Evolutionary conservation across 106 monocot genomes (phyloP).

Genomic region (Narthecium ossifragum): DNA sequence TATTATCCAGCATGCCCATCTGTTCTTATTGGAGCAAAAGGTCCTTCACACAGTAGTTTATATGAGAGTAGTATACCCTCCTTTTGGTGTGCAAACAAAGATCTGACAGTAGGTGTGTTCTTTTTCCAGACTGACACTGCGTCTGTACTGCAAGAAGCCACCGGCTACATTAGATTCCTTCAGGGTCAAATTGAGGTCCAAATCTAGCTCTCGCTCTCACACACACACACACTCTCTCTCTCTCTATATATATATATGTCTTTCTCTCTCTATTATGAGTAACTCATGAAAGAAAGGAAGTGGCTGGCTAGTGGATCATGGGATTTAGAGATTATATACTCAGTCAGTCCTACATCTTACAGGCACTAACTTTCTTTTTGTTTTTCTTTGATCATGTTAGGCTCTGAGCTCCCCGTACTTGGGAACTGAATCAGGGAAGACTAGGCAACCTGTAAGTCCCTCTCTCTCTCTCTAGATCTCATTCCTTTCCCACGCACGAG

Average conservation of each 20-base stretch:
- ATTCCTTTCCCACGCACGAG: no score
- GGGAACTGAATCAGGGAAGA: slow-evolving; percentile 15
- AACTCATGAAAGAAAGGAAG: slow-evolving; percentile 2
- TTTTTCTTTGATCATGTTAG: slow-evolving; percentile 13
- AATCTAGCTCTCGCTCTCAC: slow-evolving; percentile 12
- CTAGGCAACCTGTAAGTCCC: slow-evolving; percentile 10
- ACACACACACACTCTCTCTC: slow-evolving; percentile 14
- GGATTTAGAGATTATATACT: slow-evolving; percentile 7
- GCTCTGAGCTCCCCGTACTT: slow-evolving; percentile 52
- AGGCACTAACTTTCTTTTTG: background rate
- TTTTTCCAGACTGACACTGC: slow-evolving; percentile 94
- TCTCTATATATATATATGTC: slow-evolving; percentile 14
- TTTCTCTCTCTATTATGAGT: background rate
- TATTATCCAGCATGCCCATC: no score
- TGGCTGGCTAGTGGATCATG: slow-evolving; percentile 24
- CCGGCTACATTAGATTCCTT: slow-evolving; percentile 99
- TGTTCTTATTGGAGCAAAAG: no score
- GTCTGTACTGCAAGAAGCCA: slow-evolving; percentile 88
- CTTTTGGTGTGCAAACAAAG: slow-evolving; percentile 8
- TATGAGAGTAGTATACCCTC: no score
- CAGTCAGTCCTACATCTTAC: background rate
- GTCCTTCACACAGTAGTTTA: no score
- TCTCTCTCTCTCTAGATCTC: slow-evolving; percentile 11
- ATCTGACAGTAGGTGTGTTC: slow-evolving; percentile 12
- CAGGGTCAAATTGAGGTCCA: slow-evolving; percentile 80